Evolutionary conservation across 257 asterid genomes (phyloP), one percentile per base, ranked within the genome.

Genomic region (Ilex aquifolium): DNA sequence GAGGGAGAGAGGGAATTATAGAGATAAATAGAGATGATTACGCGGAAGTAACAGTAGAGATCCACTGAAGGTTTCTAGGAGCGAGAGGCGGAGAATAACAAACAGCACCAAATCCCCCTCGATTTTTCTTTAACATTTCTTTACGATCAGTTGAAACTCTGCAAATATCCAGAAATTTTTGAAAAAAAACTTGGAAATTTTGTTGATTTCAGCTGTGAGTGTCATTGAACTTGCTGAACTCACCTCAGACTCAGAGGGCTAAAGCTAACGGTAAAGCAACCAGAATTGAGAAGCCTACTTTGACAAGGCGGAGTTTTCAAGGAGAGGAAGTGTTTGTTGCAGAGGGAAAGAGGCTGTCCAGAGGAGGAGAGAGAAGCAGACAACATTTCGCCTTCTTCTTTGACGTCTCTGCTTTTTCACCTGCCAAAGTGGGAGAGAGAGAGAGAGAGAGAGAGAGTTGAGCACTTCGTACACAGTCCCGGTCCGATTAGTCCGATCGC

Each of bases 41-140:
- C 99, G 68, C 82, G 57, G 89, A 74, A 32, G 88, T 73, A 64
- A 92, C 63, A 71, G 91, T 44, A 39, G 87, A 80, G 74, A 83
- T 65, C 93, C 90, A 85, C 62, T 87, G 95, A 27, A 92, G 87
- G 76, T 82, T 82, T 65, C 51, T 59, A 55, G 89, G 79, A 44
- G 86, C 30, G 49, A 92, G 75, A 64, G 88, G 82, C 36, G 79
- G 79, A 48, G 90, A 67, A 55, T 72, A 78, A 71, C 95, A 87
- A 70, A 87, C 90, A 5, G 82, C 82, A 27, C 84, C 84, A 52
- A 54, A 73, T 32, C 84, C 73, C 49, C 62, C 65, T 57, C 77
- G 56, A 59, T 61, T 81, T 74, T 66, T 74, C 61, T 51, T 71
- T 75, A 68, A 76, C 72, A 62, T 56, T 57, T 67, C 65, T 58